A percentile compares a stretch with the other conserved stretches of the same genome.
phyloP scores from a whole-genome alignment of 805 yeast species.

The Ogataea pini region DNA sequence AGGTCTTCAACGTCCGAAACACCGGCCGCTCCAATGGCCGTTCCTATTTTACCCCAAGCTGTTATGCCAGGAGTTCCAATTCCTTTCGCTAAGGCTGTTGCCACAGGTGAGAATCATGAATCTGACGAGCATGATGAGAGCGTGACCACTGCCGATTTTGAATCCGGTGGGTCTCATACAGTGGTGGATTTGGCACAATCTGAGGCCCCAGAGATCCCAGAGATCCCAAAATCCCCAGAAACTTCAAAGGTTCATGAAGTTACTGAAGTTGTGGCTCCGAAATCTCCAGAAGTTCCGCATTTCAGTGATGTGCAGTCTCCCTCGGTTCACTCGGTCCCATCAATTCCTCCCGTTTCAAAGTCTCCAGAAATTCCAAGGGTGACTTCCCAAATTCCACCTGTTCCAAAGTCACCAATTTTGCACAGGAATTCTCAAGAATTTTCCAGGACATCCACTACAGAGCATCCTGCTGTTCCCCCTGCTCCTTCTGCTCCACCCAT shows the following conservation, averaged over 20 bases:
- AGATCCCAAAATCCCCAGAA: constrained; percentile 1
- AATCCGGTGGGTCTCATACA: constrained; percentile 8
- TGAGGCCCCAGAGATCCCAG: constrained; percentile 2
- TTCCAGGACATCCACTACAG: not conserved
- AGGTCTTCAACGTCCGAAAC: constrained; percentile 11
- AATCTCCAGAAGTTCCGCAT: constrained; percentile 10
- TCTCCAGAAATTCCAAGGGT: not conserved
- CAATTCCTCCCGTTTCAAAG: constrained; percentile 11
- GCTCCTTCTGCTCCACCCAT: constrained; percentile 6
- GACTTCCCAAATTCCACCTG: no score
- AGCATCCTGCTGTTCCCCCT: constrained; percentile 16
- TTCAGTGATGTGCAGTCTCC: no score
- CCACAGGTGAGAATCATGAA: constrained; percentile 5
- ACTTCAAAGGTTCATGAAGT: constrained; percentile 1
- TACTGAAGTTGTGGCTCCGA: constrained; percentile 15
- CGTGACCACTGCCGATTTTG: constrained; percentile 5
- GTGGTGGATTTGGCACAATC: constrained; percentile 1
- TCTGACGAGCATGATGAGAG: not conserved
- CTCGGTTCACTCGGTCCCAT: no score
- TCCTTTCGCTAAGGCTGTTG: constrained; percentile 1
- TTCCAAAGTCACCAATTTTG: constrained; percentile 4
- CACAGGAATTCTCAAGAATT: not conserved
- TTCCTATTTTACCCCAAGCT: constrained; percentile 25
- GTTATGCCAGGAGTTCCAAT: constrained; percentile 9
- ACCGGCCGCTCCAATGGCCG: constrained; percentile 39